Conservation (phyloP, 805 yeast genomes). For the Schwanniomyces occidentalis region DNA sequence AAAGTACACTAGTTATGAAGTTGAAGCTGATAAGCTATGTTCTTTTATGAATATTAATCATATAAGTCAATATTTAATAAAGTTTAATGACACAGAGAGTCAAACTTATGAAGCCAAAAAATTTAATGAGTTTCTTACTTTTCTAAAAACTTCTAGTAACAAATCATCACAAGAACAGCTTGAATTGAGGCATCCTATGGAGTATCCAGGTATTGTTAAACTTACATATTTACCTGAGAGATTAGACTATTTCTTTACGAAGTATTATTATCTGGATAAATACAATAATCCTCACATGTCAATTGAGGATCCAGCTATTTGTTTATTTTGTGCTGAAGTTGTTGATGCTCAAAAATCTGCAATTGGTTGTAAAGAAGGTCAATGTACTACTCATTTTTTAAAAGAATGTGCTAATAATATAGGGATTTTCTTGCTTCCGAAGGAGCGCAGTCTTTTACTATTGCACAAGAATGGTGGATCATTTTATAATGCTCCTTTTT, state of each 20-base stretch:
- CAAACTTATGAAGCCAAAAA: constrained; percentile 23
- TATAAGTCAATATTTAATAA: constrained; percentile 23
- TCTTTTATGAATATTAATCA: constrained; percentile 48
- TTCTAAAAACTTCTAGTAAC: constrained; percentile 5
- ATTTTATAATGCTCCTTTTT: constrained; percentile 78
- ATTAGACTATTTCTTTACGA: constrained; percentile 68
- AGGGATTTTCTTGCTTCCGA: constrained; percentile 77
- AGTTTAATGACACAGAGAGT: constrained; percentile 12
- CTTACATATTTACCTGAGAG: constrained; percentile 65
- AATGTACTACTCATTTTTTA: constrained; percentile 71
- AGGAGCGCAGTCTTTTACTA: constrained; percentile 62
- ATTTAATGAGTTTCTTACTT: constrained; percentile 21
- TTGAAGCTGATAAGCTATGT: constrained; percentile 59
- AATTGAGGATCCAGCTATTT: constrained; percentile 76
- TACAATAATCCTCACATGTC: constrained; percentile 36
- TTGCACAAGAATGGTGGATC: constrained; percentile 79
- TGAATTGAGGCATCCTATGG: constrained; percentile 30
- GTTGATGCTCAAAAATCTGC: constrained; percentile 66
- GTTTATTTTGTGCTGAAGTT: constrained; percentile 76
- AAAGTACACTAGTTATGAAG: constrained; percentile 17
- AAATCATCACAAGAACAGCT: constrained; percentile 7
- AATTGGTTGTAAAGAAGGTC: constrained; percentile 61
- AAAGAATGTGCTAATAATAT: constrained; percentile 61
- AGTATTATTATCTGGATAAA: constrained; percentile 48
- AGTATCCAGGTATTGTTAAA: constrained; percentile 66